Evolutionary conservation across 345 rosid species (phyloP), one percentile per base, ranked within the genome.

Genomic region (Kernera saxatilis): DNA sequence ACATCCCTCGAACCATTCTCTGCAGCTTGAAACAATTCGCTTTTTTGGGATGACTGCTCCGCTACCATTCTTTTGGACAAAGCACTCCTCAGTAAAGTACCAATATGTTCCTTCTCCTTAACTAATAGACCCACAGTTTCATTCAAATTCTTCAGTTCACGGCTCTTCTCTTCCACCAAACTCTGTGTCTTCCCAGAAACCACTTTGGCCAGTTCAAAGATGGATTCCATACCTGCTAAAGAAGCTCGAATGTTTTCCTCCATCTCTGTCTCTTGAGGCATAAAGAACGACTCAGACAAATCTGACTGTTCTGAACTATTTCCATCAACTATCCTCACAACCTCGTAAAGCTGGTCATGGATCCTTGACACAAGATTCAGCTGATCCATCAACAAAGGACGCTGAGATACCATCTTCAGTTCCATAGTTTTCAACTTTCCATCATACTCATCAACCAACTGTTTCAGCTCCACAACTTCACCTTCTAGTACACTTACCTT

Each of bases 171-270:
- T 71, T 84, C 91, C 36, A 88, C 79, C 57, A 83, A 71, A 84
- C 77, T 80, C 64, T 77, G 81, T 18, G 91, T 65, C 77, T 90
- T 95, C 75, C 70, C 84, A 71, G 78, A 75, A 67, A 88, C 83
- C 53, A 88, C 81, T 75, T 79, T 79, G n/a, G 83, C 75, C 53
- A 95, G 74, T 77, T 90, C 90, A 11, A 80, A 73, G 51, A 92
- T 83, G 41, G 98, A 95, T 58, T 92, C 97, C 98, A 85, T 84
- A 69, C 98, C 99, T 1, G 98, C 98, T 71, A 90, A 76, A 23
- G 89, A 88, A 58, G 98, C 98, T 40, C 93, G 91, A 21, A 92
- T 72, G 60, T 87, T 92, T 82, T 90, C 99, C 81, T 84, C 98
- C 72, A 84, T 60, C 21, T 87, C 96, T 0, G 86, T 91, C 75